Percentiles rank a stretch among this genome's conserved stretches.
phyloP scores from a whole-genome alignment of 2,329 filamentous ascomycete species.

The Lasiodiplodia hormozganensis region DNA sequence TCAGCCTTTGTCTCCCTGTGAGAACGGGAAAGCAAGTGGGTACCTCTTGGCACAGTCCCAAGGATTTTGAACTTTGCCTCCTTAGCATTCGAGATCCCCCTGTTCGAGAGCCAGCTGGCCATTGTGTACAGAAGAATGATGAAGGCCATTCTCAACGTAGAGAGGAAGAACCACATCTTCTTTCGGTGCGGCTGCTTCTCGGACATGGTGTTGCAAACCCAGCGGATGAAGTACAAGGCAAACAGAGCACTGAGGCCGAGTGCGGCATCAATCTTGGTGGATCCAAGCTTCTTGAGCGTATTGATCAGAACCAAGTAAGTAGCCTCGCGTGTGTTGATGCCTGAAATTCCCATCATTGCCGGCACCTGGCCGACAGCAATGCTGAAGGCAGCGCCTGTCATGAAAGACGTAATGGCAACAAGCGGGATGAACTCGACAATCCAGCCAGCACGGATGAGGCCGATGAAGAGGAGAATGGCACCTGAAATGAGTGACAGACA shows the following conservation, averaged over 20 bases:
- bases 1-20: no score
- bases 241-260: conserved; percentile 84
- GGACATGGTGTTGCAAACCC: conserved; percentile 67
- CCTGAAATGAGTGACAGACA: conserved; percentile 80
- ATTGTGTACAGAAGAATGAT: conserved; percentile 89
- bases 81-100: conserved; percentile 48
- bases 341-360: conserved; percentile 76
- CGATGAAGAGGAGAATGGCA: conserved; percentile 77
- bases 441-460: conserved; percentile 81
- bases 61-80: conserved; percentile 70
- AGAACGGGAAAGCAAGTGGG: no score
- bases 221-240: conserved; percentile 70
- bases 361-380: conserved; percentile 86
- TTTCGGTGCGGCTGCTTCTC: conserved; percentile 71
- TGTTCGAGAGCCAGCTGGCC: conserved; percentile 78
- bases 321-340: conserved; percentile 75
- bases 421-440: conserved; percentile 93
- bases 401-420: conserved; percentile 89
- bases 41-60: conserved; percentile 75
- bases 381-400: conserved; percentile 93
- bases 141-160: conserved; percentile 84
- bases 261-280: conserved; percentile 77
- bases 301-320: conserved; percentile 87
- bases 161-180: conserved; percentile 83
- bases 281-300: conserved; percentile 73